A percentile compares a stretch with the other conserved stretches of the same genome.
Evolutionary conservation across 2,329 filamentous ascomycete species (phyloP).

Genomic region (Pestalotiopsis sp.): DNA sequence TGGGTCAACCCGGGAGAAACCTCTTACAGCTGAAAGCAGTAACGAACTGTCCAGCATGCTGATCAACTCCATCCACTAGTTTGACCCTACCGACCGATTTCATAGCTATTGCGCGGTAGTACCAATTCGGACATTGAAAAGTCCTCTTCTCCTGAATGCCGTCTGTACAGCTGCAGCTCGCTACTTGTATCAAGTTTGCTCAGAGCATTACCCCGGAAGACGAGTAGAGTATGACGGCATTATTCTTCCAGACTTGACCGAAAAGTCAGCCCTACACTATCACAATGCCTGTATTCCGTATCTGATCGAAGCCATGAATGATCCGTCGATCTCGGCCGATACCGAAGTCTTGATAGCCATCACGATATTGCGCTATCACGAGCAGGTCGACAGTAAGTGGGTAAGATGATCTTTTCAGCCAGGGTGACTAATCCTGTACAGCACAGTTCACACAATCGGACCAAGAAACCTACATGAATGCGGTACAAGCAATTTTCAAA

Average conservation of each 20-base stretch:
- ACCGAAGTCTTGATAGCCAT: not conserved
- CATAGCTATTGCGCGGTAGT: not conserved
- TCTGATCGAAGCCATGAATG: not conserved
- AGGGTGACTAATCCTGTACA: not conserved
- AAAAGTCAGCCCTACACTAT: not conserved
- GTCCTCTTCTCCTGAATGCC: not conserved
- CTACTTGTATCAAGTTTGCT: not conserved
- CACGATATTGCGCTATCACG: slow-evolving; percentile 1
- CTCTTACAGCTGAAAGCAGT: not conserved
- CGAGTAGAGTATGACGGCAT: not conserved
- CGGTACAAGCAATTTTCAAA: not conserved
- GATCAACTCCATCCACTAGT: not conserved
- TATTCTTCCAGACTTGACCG: not conserved
- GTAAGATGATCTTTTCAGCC: not conserved
- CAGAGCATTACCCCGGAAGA: not conserved
- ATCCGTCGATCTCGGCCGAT: not conserved
- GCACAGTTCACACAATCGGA: not conserved
- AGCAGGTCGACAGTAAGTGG: not conserved
- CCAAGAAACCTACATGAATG: slow-evolving; percentile 2
- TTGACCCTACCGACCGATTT: not conserved
- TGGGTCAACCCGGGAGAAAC: not conserved
- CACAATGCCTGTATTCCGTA: not conserved
- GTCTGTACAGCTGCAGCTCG: not conserved
- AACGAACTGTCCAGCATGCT: not conserved
- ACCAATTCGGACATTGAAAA: not conserved